Conservation (phyloP, 2,329 filamentous ascomycete species). For the Verruconis gallopava region DNA sequence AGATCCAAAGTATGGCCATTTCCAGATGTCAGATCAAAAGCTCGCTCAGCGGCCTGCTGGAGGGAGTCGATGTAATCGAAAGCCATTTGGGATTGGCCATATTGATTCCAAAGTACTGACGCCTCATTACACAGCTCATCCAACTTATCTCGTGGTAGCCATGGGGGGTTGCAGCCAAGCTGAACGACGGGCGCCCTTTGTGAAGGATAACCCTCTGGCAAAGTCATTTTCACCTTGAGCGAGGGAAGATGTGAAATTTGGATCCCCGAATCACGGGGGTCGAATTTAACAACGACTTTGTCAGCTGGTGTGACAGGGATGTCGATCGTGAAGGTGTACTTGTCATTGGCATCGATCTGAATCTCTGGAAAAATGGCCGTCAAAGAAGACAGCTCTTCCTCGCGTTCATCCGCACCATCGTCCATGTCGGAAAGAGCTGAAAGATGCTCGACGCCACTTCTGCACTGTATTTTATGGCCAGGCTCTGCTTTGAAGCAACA, state of each 20-base stretch:
- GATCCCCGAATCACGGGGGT: background rate
- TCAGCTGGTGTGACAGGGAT: conserved; percentile 41
- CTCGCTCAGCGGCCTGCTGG: conserved; percentile 43
- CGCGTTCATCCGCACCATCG: conserved; percentile 43
- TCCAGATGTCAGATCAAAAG: conserved; percentile 36
- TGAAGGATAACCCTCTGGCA: conserved; percentile 45
- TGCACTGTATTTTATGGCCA: too few relatives aligned
- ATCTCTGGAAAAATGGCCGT: conserved; percentile 52
- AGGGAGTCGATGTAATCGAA: conserved; percentile 48
- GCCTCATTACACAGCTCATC: conserved; percentile 35
- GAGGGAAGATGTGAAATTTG: conserved; percentile 42
- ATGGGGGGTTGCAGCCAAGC: conserved; percentile 36
- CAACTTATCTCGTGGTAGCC: conserved; percentile 37
- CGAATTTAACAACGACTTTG: conserved; percentile 34
- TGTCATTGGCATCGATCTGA: conserved; percentile 30
- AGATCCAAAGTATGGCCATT: conserved; percentile 12
- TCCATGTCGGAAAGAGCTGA: too few relatives aligned
- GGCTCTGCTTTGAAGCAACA: too few relatives aligned
- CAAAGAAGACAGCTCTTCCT: conserved; percentile 46
- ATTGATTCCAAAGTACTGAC: conserved; percentile 44
- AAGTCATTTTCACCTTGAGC: conserved; percentile 37
- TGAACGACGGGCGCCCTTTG: conserved; percentile 36
- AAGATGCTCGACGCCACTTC: too few relatives aligned
- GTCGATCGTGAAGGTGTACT: conserved; percentile 40
- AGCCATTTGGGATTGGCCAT: conserved; percentile 42